Evolutionary conservation across 1,139 yeast genomes (phyloP).

Genomic region (Debaryomycetaceae sp.): DNA sequence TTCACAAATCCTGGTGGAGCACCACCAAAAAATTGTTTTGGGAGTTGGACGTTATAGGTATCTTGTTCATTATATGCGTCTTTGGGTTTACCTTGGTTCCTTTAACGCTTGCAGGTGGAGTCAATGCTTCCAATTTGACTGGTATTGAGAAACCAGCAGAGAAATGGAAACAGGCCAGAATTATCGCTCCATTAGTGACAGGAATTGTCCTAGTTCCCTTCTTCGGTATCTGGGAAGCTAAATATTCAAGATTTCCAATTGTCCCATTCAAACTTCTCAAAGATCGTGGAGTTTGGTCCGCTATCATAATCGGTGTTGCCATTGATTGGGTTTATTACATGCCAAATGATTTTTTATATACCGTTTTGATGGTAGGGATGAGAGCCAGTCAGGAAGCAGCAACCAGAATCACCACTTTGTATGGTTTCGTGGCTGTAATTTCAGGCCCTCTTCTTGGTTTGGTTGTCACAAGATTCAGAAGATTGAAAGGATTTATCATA

Average conservation of each 20-base stretch:
- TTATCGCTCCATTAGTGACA: slow-evolving; percentile 62
- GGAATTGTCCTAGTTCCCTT: slow-evolving; percentile 58
- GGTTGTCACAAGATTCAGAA: slow-evolving; percentile 46
- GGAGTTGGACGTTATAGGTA: slow-evolving; percentile 56
- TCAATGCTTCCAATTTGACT: slow-evolving; percentile 16
- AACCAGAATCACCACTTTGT: slow-evolving; percentile 59
- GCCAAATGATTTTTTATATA: slow-evolving; percentile 67
- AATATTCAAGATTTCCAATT: slow-evolving; percentile 52
- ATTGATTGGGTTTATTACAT: slow-evolving; percentile 60
- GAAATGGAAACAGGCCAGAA: slow-evolving; percentile 47
- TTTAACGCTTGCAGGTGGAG: slow-evolving; percentile 57
- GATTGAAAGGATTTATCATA: slow-evolving; percentile 59
- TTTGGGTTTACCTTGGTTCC: slow-evolving; percentile 59
- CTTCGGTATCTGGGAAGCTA: slow-evolving; percentile 54
- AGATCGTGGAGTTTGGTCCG: slow-evolving; percentile 61
- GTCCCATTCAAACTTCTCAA: slow-evolving; percentile 54
- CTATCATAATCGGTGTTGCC: slow-evolving; percentile 49
- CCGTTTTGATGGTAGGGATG: slow-evolving; percentile 62
- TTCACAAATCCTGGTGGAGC: slow-evolving; percentile 19
- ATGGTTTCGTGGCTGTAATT: slow-evolving; percentile 63
- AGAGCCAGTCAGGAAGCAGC: slow-evolving; percentile 58
- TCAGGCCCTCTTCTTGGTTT: slow-evolving; percentile 61
- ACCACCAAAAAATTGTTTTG: slow-evolving; percentile 26
- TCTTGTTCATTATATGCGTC: slow-evolving; percentile 45
- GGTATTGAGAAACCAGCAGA: neutral